These are phyloP conservation scores for Fusarium sublunatum DNA, from an alignment of 2,329 filamentous ascomycete species.

Conservation along the genomic window DNA sequence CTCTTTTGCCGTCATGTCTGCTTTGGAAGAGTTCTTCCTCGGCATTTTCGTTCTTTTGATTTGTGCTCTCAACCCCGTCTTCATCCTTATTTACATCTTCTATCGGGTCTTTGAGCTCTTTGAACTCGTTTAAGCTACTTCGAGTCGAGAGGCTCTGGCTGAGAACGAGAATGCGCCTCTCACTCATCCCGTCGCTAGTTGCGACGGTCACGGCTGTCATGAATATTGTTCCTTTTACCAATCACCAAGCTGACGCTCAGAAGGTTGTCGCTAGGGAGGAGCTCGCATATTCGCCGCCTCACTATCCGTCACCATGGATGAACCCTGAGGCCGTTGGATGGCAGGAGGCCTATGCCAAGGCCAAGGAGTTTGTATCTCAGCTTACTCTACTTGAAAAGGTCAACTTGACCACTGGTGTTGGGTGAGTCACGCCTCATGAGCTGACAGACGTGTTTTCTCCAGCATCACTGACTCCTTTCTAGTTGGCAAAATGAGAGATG, in stretches of 20 bases:
- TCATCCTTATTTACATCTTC: not conserved
- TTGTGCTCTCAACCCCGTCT: too few species aligned
- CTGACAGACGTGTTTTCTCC: fast-evolving
- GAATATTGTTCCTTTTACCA: constrained; percentile 14
- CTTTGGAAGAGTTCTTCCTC: not conserved
- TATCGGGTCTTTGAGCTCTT: not conserved
- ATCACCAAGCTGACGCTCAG: constrained; percentile 40
- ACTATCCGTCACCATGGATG: constrained; percentile 90
- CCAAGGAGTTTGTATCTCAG: constrained; percentile 82
- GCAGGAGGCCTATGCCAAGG: constrained; percentile 80
- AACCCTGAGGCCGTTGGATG: constrained; percentile 77
- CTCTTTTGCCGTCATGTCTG: not conserved
- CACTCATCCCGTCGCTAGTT: constrained; percentile 9
- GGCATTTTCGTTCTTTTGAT: not conserved
- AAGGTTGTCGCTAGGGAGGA: constrained; percentile 33
- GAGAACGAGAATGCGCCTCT: constrained; percentile 25
- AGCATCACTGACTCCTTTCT: not conserved
- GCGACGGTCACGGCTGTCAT: constrained; percentile 1
- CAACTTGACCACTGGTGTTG: constrained; percentile 91
- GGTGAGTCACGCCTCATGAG: constrained; percentile 62
- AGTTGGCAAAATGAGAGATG: constrained; percentile 71
- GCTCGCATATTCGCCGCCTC: constrained; percentile 64
- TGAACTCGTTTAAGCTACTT: not conserved
- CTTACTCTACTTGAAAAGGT: constrained; percentile 90
- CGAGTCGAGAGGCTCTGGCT: not conserved